Conservation (phyloP, 1,139 yeast genomes). For the Protomyces lactucae-debilis region DNA sequence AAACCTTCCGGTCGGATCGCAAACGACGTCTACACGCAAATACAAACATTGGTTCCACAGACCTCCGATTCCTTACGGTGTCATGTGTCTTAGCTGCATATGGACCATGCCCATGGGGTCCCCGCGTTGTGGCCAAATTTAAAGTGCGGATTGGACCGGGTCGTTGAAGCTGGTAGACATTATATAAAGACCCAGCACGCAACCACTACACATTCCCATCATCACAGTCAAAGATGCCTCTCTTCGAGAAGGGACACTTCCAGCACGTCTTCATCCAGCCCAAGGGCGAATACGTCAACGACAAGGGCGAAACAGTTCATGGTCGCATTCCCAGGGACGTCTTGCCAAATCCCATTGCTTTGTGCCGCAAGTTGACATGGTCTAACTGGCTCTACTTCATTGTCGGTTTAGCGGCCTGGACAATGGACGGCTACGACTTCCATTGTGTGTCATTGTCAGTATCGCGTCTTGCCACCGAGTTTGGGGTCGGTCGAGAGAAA, state of each 20-base stretch:
- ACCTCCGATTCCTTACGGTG: too few species aligned
- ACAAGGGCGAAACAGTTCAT: neutral
- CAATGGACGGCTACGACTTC: constrained; percentile 75
- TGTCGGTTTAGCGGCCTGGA: constrained; percentile 68
- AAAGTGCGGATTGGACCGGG: too few species aligned
- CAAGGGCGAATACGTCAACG: constrained; percentile 1
- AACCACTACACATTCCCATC: too few species aligned
- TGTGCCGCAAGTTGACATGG: constrained; percentile 44
- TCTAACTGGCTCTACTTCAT: constrained; percentile 60
- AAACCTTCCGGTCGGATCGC: too few species aligned
- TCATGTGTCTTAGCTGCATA: too few species aligned
- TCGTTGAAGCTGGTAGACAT: too few species aligned
- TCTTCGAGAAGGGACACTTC: neutral
- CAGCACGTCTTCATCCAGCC: neutral
- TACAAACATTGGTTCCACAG: too few species aligned
- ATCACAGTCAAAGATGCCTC: neutral
- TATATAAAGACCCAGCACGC: too few species aligned
- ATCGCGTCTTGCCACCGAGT: constrained; percentile 50
- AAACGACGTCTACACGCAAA: too few species aligned
- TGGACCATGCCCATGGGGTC: too few species aligned
- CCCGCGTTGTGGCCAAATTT: too few species aligned
- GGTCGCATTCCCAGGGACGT: constrained; percentile 3
- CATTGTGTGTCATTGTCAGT: constrained; percentile 67
- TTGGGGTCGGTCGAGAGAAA: constrained; percentile 49
- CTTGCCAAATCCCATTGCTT: constrained; percentile 2